These are phyloP conservation scores for Candida patagonica DNA, from an alignment of 805 yeast species.

Conservation along the genomic window DNA sequence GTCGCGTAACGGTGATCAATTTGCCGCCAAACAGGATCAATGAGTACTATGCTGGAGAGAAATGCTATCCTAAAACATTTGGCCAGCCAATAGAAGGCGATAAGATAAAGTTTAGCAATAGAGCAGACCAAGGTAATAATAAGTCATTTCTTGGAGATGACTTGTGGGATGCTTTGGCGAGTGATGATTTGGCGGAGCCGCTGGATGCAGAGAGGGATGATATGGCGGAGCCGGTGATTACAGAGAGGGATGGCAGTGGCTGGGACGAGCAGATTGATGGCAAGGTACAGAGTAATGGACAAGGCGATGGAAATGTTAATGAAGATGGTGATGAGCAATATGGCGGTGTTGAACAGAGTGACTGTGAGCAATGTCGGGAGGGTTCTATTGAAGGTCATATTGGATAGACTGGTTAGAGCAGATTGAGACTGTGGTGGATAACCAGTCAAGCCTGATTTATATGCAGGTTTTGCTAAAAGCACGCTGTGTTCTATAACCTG, in stretches of 20 bases:
- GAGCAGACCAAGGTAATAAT: constrained; percentile 16
- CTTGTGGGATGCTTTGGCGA: background rate
- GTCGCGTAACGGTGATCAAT: constrained; percentile 13
- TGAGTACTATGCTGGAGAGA: background rate
- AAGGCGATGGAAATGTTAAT: background rate
- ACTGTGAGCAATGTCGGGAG: too few species aligned
- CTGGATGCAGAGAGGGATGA: background rate
- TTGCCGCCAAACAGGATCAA: background rate
- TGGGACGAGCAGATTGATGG: background rate
- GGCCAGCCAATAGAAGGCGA: constrained; percentile 10
- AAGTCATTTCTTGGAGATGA: background rate
- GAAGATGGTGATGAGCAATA: background rate
- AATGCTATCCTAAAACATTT: constrained; percentile 1
- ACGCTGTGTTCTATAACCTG: too few species aligned
- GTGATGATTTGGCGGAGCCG: background rate
- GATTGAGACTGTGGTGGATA: too few species aligned
- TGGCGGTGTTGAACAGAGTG: too few species aligned
- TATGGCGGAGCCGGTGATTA: too few species aligned
- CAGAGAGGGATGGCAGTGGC: too few species aligned
- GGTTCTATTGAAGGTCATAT: too few species aligned
- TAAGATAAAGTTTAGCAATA: constrained; percentile 17
- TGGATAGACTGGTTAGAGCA: too few species aligned
- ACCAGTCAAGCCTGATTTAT: too few species aligned
- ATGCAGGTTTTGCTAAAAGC: too few species aligned
- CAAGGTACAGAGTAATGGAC: background rate